Base-by-base conservation (phyloP, 169 alveolate species). In the Besnoitia besnoiti region DNA sequence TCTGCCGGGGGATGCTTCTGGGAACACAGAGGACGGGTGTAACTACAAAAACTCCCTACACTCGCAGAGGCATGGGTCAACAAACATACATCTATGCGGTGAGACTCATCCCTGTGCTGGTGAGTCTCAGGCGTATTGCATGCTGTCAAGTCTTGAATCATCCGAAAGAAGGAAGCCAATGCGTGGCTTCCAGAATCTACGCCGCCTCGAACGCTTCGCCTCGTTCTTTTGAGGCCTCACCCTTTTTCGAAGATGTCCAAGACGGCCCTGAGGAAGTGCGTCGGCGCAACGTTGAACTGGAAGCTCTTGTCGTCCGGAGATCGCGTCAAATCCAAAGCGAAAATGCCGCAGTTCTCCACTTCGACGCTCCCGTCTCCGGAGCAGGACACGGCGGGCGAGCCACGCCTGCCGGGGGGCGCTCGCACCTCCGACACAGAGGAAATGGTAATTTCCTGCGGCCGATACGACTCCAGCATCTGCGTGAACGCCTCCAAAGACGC, bases 201-300 rank as follows among this genome's bases (percentile, higher is more conserved):
- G n/a, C n/a, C n/a, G n/a, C n/a, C n/a, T n/a, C n/a, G n/a, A n/a
- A n/a, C n/a, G n/a, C n/a, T n/a, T n/a, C n/a, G n/a, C n/a, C n/a
- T n/a, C n/a, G n/a, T n/a, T n/a, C n/a, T n/a, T n/a, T n/a, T n/a
- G n/a, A n/a, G n/a, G n/a, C 39, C 91, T 80, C 73, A 90, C 92
- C 94, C 98, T 91, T 97, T 98, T 62, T 97, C 98, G 92, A 97
- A 96, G 35, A 97, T 92, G 77, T 95, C 97, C 89, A 97, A 94
- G 4, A 97, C 95, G 92, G 96, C 97, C 33, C 94, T 95, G 5
- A 97, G 96, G 80, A 97, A 96, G 51, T 96, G 97, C 40, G 93
- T 92, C 59, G 98, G 98, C 79, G 96, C 95, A 51, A 98, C 97
- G 4, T 97, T 95, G 95, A 97, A 97, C 75, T 95, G 94, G 85